Evolutionary conservation across 2,329 filamentous ascomycete genomes (phyloP), one percentile per base, ranked within the genome.

Genomic region (Fusarium penzigii): DNA sequence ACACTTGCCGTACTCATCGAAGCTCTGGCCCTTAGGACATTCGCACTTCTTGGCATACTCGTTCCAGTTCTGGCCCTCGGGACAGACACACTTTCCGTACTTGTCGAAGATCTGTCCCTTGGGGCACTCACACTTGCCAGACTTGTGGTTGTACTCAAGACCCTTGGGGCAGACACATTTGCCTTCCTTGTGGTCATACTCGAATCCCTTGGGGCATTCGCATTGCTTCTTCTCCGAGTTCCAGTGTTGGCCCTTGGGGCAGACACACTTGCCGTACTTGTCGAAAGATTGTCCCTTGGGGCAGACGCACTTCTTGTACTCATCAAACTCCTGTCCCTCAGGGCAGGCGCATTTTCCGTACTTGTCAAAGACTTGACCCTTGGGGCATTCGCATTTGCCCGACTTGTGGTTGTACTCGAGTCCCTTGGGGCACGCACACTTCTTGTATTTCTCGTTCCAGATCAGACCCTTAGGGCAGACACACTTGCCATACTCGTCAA

Each of bases 71-170:
- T 42, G 36, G 14, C 36, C 44, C 4, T 25, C 29, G n/a, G n/a
- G 8, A 17, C 9, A 2, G 2, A 10, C 44, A 17, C 11, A 17
- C 9, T 17, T 17, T 6, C 45, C 44, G 8, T 58, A 51, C 42
- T 59, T 46, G 39, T 46, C 29, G 6, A 29, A 36, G 14, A 4
- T 10, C 32, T 46, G 48, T 1, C 42, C 50, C 1, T 38, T 16
- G n/a, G 54, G 54, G 20, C 55, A 58, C 13, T 52, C 29, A 6
- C 56, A 58, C 44, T 58, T 58, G 36, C 57, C 44, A 43, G 55
- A 58, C 16, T 20, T 12, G 3, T 10, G 9, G 17, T 43, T 29
- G 10, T 29, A 29, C 10, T 25, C 4, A 14, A 52, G 25, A 3
- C 48, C 48, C 16, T 52, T 38, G 20, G 58, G 46, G 38, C 58